Evolutionary conservation across 345 rosid genomes (phyloP), one percentile per base, ranked within the genome.

Genomic region (Noccaea bulbosa): DNA sequence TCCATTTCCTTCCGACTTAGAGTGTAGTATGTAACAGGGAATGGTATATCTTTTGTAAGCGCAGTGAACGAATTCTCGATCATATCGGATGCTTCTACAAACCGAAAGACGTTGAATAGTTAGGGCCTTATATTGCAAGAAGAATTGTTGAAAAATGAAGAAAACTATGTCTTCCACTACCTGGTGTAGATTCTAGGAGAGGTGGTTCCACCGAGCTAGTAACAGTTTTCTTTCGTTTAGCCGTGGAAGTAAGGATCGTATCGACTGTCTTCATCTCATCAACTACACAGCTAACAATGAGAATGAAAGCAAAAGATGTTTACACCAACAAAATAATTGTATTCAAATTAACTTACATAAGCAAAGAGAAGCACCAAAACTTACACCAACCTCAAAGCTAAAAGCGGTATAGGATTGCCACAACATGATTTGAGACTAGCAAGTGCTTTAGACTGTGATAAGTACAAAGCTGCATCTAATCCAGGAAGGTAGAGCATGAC

Each of bases 401-500:
- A 85, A 76, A 89, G 92, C 9, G 95, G 77, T 44, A 70, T 77
- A 34, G 97, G 96, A 79, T 83, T 91, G 27, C 95, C 88, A 53
- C 93, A 89, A 47, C 77, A 84, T 56, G 82, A 76, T 80, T 89
- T 88, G 33, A 94, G 81, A 69, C 85, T 80, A 64, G 87, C 35
- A 75, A 94, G 89, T 45, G 66, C 27, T 81, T 83, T 94, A 54
- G 90, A 75, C 60, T 84, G 87, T 34, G 99, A 84, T 58, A 91
- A 78, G 78, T 86, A 94, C 62, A 94, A 62, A 72, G 88, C 86
- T 34, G 99, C 93, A 77, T 89, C 99, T 67, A 94, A 81, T 56
- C 99, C 96, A 78, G 99, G 99, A 62, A 89, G 80, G 76, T 89
- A 91, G 35, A 91, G 87, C 95, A 91, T 57, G 39, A 86, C 92